phyloP scores from a whole-genome alignment of 805 yeast species.

The Sugiyamaella chiloensis region DNA sequence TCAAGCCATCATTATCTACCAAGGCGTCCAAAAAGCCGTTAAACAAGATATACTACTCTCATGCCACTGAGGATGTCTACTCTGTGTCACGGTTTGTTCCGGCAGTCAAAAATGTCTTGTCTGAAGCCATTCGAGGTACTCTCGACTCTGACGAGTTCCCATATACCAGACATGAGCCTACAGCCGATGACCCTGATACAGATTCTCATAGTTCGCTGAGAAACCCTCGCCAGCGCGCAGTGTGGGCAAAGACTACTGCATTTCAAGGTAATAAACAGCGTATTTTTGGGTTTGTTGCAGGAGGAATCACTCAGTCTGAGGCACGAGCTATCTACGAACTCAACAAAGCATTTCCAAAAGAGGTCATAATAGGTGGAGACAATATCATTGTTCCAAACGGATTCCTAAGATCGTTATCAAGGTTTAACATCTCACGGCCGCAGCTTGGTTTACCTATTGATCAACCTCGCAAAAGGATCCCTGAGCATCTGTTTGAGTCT shows the following conservation, averaged over 20 bases:
- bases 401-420: conserved; percentile 31
- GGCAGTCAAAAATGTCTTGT: conserved; percentile 58
- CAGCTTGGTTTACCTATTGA: conserved; percentile 33
- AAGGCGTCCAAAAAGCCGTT: conserved; percentile 5
- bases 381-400: conserved; percentile 49
- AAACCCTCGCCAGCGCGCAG: conserved; percentile 68
- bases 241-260: conserved; percentile 59
- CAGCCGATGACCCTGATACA: conserved; percentile 29
- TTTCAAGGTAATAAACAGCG: conserved; percentile 54
- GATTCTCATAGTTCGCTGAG: conserved; percentile 54
- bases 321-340: conserved; percentile 71
- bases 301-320: conserved; percentile 87
- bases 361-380: conserved; percentile 79
- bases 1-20: conserved; percentile 40
- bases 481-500: conserved; percentile 31
- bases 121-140: conserved; percentile 44
- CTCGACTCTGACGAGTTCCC: conserved; percentile 65
- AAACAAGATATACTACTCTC: conserved; percentile 7
- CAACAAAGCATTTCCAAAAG: conserved; percentile 53
- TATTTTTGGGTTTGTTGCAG: conserved; percentile 76
- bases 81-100: conserved; percentile 62
- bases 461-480: conserved; percentile 29
- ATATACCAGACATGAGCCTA: conserved; percentile 69
- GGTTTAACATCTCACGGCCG: conserved; percentile 29
- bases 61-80: conserved; percentile 29